A percentile compares a stretch with the other conserved stretches of the same genome.
phyloP scores from a whole-genome alignment of 192 early-diverging fungal species.

The Coemansia umbellata region DNA sequence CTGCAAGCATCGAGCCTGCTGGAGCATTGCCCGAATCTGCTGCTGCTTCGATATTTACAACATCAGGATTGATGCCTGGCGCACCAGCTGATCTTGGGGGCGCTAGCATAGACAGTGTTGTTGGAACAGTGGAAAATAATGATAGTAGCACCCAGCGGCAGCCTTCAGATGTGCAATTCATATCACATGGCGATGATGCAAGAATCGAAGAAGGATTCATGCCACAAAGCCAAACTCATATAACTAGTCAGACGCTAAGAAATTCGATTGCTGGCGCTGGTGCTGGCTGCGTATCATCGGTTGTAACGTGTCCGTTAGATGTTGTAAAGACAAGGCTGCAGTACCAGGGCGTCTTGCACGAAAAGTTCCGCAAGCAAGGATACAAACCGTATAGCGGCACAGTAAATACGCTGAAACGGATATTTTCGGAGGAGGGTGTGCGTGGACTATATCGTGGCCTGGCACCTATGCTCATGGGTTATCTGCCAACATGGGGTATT shows the following conservation, averaged over 20 bases:
- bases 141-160: background rate
- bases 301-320: constrained; percentile 88
- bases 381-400: constrained; percentile 49
- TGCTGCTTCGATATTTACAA: background rate
- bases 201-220: background rate
- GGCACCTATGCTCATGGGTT: constrained; percentile 81
- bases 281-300: constrained; percentile 75
- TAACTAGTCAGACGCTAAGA: constrained; percentile 47
- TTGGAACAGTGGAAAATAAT: too few relatives aligned
- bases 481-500: constrained; percentile 87
- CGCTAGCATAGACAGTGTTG: too few relatives aligned
- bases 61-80: background rate
- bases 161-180: background rate
- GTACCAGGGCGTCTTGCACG: constrained; percentile 62
- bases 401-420: constrained; percentile 61
- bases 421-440: constrained; percentile 77
- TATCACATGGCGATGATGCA: background rate
- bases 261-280: constrained; percentile 79
- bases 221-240: background rate
- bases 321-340: constrained; percentile 93
- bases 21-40: constrained; percentile 25
- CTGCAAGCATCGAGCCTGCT: constrained; percentile 19
- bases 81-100: background rate
- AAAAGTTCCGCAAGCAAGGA: constrained; percentile 12
- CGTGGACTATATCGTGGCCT: constrained; percentile 88